Base-by-base conservation (phyloP, 305 asterid species). In the Fraxinus greggii region DNA sequence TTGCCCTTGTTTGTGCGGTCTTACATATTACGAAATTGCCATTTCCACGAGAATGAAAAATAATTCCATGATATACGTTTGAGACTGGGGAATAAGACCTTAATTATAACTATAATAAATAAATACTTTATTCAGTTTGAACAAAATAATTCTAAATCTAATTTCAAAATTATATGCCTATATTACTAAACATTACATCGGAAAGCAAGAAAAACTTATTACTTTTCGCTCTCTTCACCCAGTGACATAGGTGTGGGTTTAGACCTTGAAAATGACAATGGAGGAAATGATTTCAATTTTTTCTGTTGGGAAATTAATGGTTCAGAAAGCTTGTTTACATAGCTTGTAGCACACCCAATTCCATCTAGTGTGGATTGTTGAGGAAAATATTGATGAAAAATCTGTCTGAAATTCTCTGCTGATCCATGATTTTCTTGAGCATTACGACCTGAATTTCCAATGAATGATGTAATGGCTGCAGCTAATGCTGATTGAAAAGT, bases 391-490 rank as follows among this genome's bases (percentile, higher is more conserved):
- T 13, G 85, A 32, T 69, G 65, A 36, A 76, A 54, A 42, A n/a
- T 78, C 81, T 79, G 33, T 31, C 79, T 85, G 7, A 83, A 77
- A 48, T 83, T 86, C 48, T 75, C 67, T 56, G 24, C 67, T 56
- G 67, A 56, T 4, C 72, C 72, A 24, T 65, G 31, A 65, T 65
- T 79, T 76, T 85, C 89, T 26, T 78, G 69, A 69, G 3, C 63
- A 38, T 45, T 56, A 31, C 40, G 9, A 7, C 82, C 65, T 54
- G 31, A 76, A 33, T 45, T 86, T 40, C 87, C 86, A 24, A 89
- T 84, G 74, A 87, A 33, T 0, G 92, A 89, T 19, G 89, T 76
- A 48, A 89, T 84, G 2, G 89, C 90, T 23, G 88, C 90, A 24
- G 88, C 88, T 35, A 89, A 82, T 2, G 89, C 92, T 0, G 92